Evolutionary conservation across 768 basidiomycete species (phyloP).

Genomic region (Amanita exitialis): DNA sequence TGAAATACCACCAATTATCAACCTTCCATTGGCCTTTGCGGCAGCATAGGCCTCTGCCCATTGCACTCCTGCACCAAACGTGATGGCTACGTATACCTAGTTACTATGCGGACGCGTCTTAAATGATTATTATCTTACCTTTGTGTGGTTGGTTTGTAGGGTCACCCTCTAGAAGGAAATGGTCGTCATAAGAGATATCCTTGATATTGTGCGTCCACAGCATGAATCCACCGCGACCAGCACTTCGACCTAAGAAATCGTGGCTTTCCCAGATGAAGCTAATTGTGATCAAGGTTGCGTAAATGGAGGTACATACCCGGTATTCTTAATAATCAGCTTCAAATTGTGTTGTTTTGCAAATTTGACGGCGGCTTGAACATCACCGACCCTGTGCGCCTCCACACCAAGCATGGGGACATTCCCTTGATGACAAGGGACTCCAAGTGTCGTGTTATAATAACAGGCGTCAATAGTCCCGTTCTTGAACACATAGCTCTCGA

Average conservation of each 20-base stretch:
- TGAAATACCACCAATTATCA: slow-evolving; percentile 37
- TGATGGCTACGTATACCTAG: slow-evolving; percentile 13
- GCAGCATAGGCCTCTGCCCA: slow-evolving; percentile 33
- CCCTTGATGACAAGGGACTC: not conserved
- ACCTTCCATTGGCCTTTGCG: slow-evolving; percentile 23
- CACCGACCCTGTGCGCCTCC: slow-evolving; percentile 25
- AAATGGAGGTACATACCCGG: slow-evolving; percentile 13
- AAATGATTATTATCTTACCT: not conserved
- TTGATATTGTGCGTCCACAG: slow-evolving; percentile 29
- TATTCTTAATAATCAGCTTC: slow-evolving; percentile 26
- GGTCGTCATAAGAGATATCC: slow-evolving; percentile 15
- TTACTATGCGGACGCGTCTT: not conserved
- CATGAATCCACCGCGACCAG: slow-evolving; percentile 28
- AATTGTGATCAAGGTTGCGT: not conserved
- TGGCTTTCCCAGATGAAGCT: slow-evolving; percentile 18
- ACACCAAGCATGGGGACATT: slow-evolving; percentile 17
- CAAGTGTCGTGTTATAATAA: not conserved
- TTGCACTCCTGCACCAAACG: slow-evolving; percentile 33
- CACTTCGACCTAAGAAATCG: slow-evolving; percentile 34
- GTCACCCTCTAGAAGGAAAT: not conserved
- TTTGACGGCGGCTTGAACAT: slow-evolving; percentile 22
- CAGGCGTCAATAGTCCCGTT: slow-evolving; percentile 1
- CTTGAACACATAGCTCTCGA: not conserved
- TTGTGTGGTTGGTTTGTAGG: not conserved
- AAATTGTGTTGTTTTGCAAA: slow-evolving; percentile 20